Percentiles rank a stretch among this genome's conserved stretches.
phyloP scores from a whole-genome alignment of 2,329 filamentous ascomycete species.

The Aspergillus fumigatiaffinis region DNA sequence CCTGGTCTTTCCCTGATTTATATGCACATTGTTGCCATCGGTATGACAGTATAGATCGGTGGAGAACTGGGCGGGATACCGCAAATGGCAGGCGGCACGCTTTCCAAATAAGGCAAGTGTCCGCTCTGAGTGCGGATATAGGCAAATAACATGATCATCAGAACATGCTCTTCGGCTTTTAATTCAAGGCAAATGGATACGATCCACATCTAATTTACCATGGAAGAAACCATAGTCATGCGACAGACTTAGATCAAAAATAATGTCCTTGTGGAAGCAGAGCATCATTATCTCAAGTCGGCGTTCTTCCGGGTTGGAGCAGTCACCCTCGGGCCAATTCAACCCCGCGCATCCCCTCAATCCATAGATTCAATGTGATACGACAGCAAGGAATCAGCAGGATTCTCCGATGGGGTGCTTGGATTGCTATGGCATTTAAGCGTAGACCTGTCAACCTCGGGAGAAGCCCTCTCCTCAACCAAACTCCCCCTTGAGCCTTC shows the following conservation, averaged over 20 bases:
- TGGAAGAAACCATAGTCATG: background rate
- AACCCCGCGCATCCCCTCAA: constrained; percentile 13
- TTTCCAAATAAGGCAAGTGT: background rate
- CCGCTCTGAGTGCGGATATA: constrained; percentile 5
- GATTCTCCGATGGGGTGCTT: too few species aligned
- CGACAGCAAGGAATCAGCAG: background rate
- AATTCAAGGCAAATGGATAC: background rate
- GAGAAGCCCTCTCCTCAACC: background rate
- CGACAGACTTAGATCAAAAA: background rate
- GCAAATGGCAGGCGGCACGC: constrained; percentile 12
- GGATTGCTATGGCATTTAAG: background rate
- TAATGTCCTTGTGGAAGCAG: background rate
- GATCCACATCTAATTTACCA: background rate
- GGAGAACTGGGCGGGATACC: constrained; percentile 8
- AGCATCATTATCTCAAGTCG: background rate
- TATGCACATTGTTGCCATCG: constrained; percentile 12
- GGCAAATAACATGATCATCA: too few species aligned
- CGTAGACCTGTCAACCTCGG: background rate
- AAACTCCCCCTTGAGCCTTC: background rate
- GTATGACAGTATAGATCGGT: constrained; percentile 5
- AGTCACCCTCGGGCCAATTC: constrained; percentile 8
- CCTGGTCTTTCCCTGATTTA: constrained; percentile 1
- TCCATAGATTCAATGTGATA: background rate
- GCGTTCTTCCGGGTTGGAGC: constrained; percentile 8
- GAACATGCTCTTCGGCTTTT: background rate